Evolutionary conservation across 2,329 filamentous ascomycete genomes (phyloP).

Genomic region (Beauveria varroae): DNA sequence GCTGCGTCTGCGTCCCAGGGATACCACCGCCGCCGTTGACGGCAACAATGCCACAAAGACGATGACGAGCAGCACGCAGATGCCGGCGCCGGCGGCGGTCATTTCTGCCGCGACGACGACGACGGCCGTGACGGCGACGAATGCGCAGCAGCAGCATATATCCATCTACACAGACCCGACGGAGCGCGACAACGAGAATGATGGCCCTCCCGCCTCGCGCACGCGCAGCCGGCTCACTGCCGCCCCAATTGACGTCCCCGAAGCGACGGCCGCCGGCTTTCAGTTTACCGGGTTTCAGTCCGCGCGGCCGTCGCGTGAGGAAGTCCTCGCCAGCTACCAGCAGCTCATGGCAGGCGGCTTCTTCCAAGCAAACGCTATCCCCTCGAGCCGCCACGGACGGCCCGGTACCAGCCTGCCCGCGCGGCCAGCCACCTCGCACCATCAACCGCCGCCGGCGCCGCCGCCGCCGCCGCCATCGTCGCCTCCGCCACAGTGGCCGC

Average conservation of each 20-base stretch:
- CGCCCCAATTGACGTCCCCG: conserved; percentile 1
- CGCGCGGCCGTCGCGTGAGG: conserved; percentile 34
- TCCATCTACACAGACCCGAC: neutral
- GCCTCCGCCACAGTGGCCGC: conserved; percentile 17
- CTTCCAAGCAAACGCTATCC: conserved; percentile 51
- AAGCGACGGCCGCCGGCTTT: neutral
- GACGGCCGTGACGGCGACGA: conserved; percentile 1
- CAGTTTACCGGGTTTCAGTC: conserved; percentile 8
- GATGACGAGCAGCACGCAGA: conserved; percentile 13
- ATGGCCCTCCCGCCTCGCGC: neutral
- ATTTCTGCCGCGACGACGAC: conserved; percentile 6
- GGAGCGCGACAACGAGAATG: neutral
- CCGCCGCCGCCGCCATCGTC: conserved; percentile 9
- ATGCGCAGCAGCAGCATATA: neutral
- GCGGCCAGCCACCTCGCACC: conserved; percentile 10
- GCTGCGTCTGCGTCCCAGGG: conserved; percentile 19
- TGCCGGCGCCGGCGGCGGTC: neutral
- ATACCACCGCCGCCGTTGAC: neutral
- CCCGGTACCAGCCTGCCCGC: conserved; percentile 11
- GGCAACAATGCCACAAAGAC: conserved; percentile 11
- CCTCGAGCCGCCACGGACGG: conserved; percentile 40
- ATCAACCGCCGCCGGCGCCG: neutral
- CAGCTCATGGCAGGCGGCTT: conserved; percentile 50
- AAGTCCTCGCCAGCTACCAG: conserved; percentile 50
- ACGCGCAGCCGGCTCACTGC: conserved; percentile 11